phyloP scores from a whole-genome alignment of 495 filamentous ascomycete species.

The Penicillium maclennaniae region DNA sequence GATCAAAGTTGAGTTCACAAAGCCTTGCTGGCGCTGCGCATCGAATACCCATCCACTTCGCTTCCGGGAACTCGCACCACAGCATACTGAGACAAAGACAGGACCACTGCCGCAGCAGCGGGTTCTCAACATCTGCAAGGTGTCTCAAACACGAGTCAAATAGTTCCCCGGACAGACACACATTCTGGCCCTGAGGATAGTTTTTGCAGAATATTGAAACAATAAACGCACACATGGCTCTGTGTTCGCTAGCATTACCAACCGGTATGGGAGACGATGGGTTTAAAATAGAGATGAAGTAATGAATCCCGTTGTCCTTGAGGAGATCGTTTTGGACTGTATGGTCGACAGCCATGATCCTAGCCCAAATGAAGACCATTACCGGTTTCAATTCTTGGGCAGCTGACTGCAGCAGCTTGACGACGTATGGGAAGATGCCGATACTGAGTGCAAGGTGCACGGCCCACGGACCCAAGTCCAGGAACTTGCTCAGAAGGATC shows the following conservation, averaged over 20 bases:
- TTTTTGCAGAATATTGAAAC: constrained; percentile 94
- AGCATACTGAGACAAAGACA: constrained; percentile 95
- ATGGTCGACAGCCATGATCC: constrained; percentile 91
- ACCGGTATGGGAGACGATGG: constrained; percentile 78
- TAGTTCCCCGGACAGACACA: constrained; percentile 75
- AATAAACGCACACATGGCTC: constrained; percentile 98
- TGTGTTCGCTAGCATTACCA: constrained; percentile 82
- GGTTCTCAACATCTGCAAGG: constrained; percentile 79
- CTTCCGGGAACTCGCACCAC: constrained; percentile 85
- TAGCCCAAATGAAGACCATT: constrained; percentile 99
- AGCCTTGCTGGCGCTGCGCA: constrained; percentile 75
- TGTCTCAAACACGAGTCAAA: constrained; percentile 80
- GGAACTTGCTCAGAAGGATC: constrained; percentile 87
- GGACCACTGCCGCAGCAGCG: constrained; percentile 90
- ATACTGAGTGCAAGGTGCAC: constrained; percentile 95
- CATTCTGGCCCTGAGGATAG: constrained; percentile 83
- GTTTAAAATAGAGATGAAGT: constrained; percentile 88
- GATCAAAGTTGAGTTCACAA: constrained; percentile 76
- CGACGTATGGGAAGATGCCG: constrained; percentile 96
- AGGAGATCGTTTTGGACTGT: constrained; percentile 88
- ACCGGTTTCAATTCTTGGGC: constrained; percentile 93
- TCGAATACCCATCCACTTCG: constrained; percentile 89
- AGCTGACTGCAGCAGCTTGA: constrained; percentile 92
- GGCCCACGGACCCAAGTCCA: constrained; percentile 96
- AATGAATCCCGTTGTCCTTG: constrained; percentile 94